A percentile compares a stretch with the other conserved stretches of the same genome.
phyloP scores from a whole-genome alignment of 345 rosid genomes.

The Conringia planisiliqua region DNA sequence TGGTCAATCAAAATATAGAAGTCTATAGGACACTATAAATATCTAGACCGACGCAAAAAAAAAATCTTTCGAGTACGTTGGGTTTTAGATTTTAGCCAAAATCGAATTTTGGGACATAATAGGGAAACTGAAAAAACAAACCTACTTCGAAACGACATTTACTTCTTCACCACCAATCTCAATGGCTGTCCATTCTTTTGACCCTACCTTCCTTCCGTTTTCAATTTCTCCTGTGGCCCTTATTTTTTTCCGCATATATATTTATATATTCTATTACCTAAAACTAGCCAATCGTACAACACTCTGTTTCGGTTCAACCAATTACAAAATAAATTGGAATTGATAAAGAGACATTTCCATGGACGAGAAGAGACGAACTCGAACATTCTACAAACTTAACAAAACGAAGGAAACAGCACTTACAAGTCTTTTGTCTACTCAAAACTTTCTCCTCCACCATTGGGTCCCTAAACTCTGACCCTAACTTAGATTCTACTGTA shows the following conservation, averaged over 20 bases:
- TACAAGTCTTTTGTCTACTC: slow-evolving; percentile 18
- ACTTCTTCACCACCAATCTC: slow-evolving; percentile 21
- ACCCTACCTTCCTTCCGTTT: slow-evolving; percentile 4
- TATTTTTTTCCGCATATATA: background rate
- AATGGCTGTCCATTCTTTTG: background rate
- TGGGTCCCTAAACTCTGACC: slow-evolving; percentile 24
- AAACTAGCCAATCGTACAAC: background rate
- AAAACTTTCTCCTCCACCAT: background rate
- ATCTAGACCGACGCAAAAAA: slow-evolving; percentile 10
- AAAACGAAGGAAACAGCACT: slow-evolving; percentile 16
- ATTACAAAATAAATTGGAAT: background rate
- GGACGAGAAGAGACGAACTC: slow-evolving; percentile 22
- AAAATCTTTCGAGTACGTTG: background rate
- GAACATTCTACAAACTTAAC: background rate
- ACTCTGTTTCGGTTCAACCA: background rate
- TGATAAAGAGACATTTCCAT: slow-evolving; percentile 2
- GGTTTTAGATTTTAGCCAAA: background rate
- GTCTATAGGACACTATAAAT: background rate
- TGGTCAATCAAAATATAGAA: background rate
- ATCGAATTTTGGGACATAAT: background rate
- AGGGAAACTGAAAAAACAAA: background rate
- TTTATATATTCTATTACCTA: background rate
- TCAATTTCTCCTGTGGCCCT: slow-evolving; percentile 11
- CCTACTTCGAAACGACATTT: slow-evolving; percentile 10
- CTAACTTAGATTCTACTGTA: background rate